Base-by-base conservation (phyloP, 2,329 filamentous ascomycete species). In the Botrytis medusae region DNA sequence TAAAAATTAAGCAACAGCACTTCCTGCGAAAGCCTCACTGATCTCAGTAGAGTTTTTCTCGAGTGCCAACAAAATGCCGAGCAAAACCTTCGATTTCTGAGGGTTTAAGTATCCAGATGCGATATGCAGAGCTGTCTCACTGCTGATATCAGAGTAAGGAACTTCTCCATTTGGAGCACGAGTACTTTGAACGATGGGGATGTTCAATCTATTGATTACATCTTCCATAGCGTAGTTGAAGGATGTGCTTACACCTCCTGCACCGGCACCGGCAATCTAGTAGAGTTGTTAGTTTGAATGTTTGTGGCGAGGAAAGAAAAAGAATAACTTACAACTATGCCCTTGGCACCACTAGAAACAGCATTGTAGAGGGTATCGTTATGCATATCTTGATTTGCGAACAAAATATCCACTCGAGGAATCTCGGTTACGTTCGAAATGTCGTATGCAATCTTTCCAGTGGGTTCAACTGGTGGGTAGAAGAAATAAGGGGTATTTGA, bases 401-500 rank as follows among this genome's bases (percentile, higher is more conserved):
- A 89, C 8, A 90, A 78, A 46, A 90, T 86, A 75, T 89, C 87
- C 42, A 90, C 87, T 73, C 86, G 82, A 0, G 88, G 87, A 40
- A 90, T 82, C 3, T 75, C 77, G 0, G 80, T 81, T 12, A 82
- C 74, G 4, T 78, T 75, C 46, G 77, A 77, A 65, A 86, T 81
- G 77, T 82, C 81, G 76, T 84, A 87, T 75, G 84, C 80, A 64
- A 81, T 78, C 78, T 85, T 84, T 70, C 85, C 84, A 34, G 85
- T 79, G 20, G 88, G 86, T 62, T 83, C 81, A 2, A 84, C 82
- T 0, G 89, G 83, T 16, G 84, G 83, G 77, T 85, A 91, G 83
- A 87, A 91, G 83, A 90, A 91, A 77, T 87, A 85, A 0, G 89
- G 88, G 54, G 85, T 83, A 73, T 88, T 84, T 77, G 88, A 86